These are phyloP conservation scores for Colletotrichum sp. DNA, from an alignment of 2,329 filamentous ascomycete species.

Conservation along the genomic window DNA sequence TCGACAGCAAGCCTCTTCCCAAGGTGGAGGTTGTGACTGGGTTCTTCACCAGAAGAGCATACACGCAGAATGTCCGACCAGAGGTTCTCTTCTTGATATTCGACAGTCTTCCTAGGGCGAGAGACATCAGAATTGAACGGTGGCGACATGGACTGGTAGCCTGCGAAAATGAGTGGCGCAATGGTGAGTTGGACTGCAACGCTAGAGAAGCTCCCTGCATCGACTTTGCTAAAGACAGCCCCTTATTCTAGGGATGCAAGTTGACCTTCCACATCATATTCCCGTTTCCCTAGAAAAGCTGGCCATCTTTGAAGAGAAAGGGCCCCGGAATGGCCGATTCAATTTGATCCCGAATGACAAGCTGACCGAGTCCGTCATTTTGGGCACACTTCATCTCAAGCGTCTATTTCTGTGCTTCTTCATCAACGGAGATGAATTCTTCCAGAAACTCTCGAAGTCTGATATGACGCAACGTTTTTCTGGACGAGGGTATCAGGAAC, in stretches of 20 bases:
- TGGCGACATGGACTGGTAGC: neutral
- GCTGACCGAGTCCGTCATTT: neutral
- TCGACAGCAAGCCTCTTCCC: neutral
- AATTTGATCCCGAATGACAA: neutral
- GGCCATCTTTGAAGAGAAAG: neutral
- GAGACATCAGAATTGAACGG: neutral
- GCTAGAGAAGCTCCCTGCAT: fast-evolving
- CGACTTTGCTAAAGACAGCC: neutral
- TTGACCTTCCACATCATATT: neutral
- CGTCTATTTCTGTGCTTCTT: neutral
- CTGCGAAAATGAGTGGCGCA: neutral
- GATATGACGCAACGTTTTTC: neutral
- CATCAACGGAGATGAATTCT: neutral
- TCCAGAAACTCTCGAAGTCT: neutral
- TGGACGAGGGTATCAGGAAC: neutral
- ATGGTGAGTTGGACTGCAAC: neutral
- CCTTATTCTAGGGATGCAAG: neutral
- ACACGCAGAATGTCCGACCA: neutral
- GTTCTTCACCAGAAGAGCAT: neutral
- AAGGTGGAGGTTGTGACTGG: neutral
- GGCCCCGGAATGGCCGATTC: neutral
- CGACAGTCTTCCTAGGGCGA: neutral
- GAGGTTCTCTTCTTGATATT: neutral
- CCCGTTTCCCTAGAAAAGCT: neutral
- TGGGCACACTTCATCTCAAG: neutral